Base-by-base conservation (phyloP, 2,329 filamentous ascomycete species). In the Fonsecaea erecta region DNA sequence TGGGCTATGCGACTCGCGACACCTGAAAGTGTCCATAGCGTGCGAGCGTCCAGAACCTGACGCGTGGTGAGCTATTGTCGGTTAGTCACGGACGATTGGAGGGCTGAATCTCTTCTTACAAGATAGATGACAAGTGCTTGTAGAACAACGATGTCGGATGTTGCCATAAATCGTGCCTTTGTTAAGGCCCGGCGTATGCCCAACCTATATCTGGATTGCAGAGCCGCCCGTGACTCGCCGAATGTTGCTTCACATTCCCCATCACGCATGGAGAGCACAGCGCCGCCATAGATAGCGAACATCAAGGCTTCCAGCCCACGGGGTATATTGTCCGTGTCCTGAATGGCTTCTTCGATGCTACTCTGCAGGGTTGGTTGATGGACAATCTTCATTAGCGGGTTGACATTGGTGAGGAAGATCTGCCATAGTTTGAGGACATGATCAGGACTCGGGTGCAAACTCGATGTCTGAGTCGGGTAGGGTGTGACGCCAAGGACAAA, bases 341-440 rank as follows among this genome's bases (percentile, higher is more conserved):
- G 82, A 37, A 83, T 83, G 7, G 87, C 87, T 63, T 88, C 85
- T 57, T 91, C 84, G 43, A 91, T 83, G 59, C 84, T 83, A n/a
- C 78, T 79, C 73, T 91, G 88, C 0, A 90, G 77, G 1, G 84
- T 89, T 0, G 88, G 87, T 0, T 86, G 84, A 72, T 91, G 89
- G 0, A 86, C 88, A 62, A 91, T 80, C 72, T 90, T 91, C 53
- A 90, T 79, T 5, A 92, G 74, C 0, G 88, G 87, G 70, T 91
- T 87, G 70, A 91, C 85, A 71, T 90, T 90, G 68, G 87, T 84
- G 48, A 91, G 82, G 72, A 89, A 91, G 16, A 86, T 82, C 75
- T 90, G 88, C 88, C 89, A 91, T 9, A 78, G 71, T 35, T 67
- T 69, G 62, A 78, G 75, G 8, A 78, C 74, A 32, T 91, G 86